Percentiles rank a stretch among this genome's conserved stretches.
Evolutionary conservation across 331 rosid genomes (phyloP).

Genomic region (Erythrophleum ivorense): DNA sequence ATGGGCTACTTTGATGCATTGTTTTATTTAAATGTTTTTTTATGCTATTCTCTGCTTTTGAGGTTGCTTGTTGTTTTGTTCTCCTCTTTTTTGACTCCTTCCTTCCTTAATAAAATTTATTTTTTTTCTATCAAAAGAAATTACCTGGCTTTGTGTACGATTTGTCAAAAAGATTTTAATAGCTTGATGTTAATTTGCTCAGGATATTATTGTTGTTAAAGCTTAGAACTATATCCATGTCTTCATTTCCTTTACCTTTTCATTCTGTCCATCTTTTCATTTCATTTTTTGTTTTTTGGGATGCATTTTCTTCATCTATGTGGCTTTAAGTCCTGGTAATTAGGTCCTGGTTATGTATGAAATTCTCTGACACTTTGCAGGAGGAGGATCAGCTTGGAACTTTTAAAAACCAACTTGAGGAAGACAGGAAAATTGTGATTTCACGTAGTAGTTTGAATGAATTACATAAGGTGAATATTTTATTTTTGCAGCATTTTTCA

Average conservation of each 20-base stretch:
- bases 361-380: conserved; percentile 52
- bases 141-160: not conserved
- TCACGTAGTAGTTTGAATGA: conserved; percentile 89
- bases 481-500: conserved; percentile 12
- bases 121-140: not conserved
- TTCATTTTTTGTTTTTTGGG: not conserved
- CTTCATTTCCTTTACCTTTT: not conserved
- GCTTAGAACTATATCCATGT: not conserved
- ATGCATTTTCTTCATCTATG: not conserved
- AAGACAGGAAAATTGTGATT: conserved; percentile 81
- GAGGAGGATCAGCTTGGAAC: conserved; percentile 79
- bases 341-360: conserved; percentile 31
- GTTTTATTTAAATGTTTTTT: too few species aligned
- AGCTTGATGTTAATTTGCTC: conserved; percentile 21
- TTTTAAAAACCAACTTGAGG: conserved; percentile 94
- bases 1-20: not conserved
- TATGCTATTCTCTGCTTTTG: too few species aligned
- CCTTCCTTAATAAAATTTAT: not conserved
- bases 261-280: not conserved
- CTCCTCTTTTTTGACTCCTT: not conserved
- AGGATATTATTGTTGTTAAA: not conserved
- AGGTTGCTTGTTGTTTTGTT: not conserved
- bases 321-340: not conserved
- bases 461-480: conserved; percentile 65
- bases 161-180: not conserved